Evolutionary conservation across 1,284 basidiomycete genomes (phyloP), one percentile per base, ranked within the genome.

Genomic region (Malassezia restricta): DNA sequence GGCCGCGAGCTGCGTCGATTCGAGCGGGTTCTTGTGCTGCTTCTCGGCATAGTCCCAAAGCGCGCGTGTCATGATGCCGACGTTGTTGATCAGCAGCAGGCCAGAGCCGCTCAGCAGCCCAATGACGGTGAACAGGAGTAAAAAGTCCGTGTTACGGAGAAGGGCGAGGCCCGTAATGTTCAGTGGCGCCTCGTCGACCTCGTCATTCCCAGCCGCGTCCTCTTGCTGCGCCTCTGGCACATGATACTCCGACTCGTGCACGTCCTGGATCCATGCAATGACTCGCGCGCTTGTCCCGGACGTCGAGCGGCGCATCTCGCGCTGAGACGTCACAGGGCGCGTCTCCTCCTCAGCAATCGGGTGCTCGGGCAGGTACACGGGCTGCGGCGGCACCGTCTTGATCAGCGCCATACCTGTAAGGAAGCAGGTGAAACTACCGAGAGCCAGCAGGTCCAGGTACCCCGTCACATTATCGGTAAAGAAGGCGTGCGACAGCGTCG

Each of bases 81-180:
- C 87, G 62, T 95, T 95, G 75, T 92, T 92, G 76, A 94, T 94
- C 65, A 86, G 91, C 83, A 90, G 87, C 30, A 95, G 63, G 0
- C 90, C 89, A 1, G 85, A 87, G 11, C 90, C 90, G 56, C 83
- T 83, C 54, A 92, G 86, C 41, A 88, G 75, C 0, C 82, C 81
- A 45, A 87, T 78, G 44, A 87, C 82, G 1, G 67, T 59, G 58
- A 85, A 86, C 15, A 90, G 71, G 5, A 89, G 68, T 78, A 83
- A 83, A 64, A 90, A 91, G 71, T 89, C 84, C 3, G 67, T 39
- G n/a, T 76, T 74, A 46, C 64, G 56, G 58, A 79, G 75, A 38
- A 83, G 70, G 8, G 64, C 70, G 53, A 74, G 76, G 12, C 82
- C 82, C 30, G 78, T 74, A 30, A 82, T 70, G 5, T 56, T 50